Evolutionary conservation across 495 filamentous ascomycete genomes (phyloP).

Genomic region (Cercophora scortea): DNA sequence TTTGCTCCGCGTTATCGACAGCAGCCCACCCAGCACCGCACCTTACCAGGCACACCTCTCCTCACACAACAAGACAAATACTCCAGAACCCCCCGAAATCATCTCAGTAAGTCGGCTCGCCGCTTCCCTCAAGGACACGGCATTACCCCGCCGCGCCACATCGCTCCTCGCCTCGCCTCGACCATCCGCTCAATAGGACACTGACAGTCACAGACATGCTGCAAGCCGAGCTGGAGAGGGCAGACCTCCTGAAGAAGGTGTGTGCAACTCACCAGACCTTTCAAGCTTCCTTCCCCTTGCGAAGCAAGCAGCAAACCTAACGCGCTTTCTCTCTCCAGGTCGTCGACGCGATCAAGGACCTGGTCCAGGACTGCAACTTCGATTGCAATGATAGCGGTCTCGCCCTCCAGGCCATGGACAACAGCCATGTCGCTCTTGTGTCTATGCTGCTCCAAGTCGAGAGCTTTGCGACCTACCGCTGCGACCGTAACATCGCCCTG

Average conservation of each 20-base stretch:
- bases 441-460: conserved; percentile 98
- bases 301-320: background rate
- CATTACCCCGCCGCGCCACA: background rate
- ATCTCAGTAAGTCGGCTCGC: background rate
- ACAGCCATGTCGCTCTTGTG: conserved; percentile 97
- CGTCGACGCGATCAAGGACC: conserved; percentile 97
- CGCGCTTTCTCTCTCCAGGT: conserved; percentile 46
- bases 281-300: background rate
- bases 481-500: conserved; percentile 97
- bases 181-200: background rate
- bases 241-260: conserved; percentile 92
- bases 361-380: conserved; percentile 99
- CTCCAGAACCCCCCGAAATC: background rate
- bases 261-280: conserved; percentile 3
- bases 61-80: background rate
- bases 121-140: background rate
- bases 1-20: background rate
- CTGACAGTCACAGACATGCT: conserved; percentile 50
- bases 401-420: conserved; percentile 99
- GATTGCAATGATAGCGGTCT: conserved; percentile 99
- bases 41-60: background rate
- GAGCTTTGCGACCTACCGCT: conserved; percentile 92
- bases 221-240: conserved; percentile 94
- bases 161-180: background rate
- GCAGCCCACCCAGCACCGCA: background rate